Evolutionary conservation across 2,329 filamentous ascomycete genomes (phyloP), one percentile per base, ranked within the genome.

Genomic region (Endothia cerciana): DNA sequence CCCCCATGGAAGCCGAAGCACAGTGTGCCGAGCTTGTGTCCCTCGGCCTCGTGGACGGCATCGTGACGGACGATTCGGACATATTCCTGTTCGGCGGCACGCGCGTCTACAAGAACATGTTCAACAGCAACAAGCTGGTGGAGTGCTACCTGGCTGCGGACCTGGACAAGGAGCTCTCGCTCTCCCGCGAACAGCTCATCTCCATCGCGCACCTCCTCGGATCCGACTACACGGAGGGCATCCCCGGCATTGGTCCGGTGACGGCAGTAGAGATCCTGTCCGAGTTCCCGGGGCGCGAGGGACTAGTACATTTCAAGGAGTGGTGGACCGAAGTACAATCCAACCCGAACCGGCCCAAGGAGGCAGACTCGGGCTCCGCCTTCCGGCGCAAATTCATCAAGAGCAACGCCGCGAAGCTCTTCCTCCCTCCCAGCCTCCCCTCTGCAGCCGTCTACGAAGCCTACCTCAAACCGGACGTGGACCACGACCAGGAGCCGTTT

Each of bases 21-120:
- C 95, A 99, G 76, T 99, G 95, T 74, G 95, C 95, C 0, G 92
- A 97, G 77, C 86, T 99, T 4, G 94, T 99, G 0, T 81, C 80
- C 0, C 82, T 98, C 0, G 92, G 93, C 0, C 87, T 98, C 0
- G 96, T 99, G 10, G 96, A 99, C 75, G 95, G 96, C 15, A 97
- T 99, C 68, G 94, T 99, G 38, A 99, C 96, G 0, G 95, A 99
- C 73, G 95, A 99, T 75, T 96, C 91, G 2, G 95, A 99, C 81
- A 96, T 90, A 0, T 99, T 99, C 74, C 85, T 99, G 0, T 99
- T 99, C 76, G 96, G 95, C 22, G 96, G 95, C 45, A 99, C 93
- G 0, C 86, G 94, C 22, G 91, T 99, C 28, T 99, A 99, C 83
- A 99, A 99, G 78, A 99, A 99, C 81, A 97, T 99, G 93, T 99